Evolutionary conservation across 306 rosid species (phyloP).

Genomic region (Datisca glomerata): DNA sequence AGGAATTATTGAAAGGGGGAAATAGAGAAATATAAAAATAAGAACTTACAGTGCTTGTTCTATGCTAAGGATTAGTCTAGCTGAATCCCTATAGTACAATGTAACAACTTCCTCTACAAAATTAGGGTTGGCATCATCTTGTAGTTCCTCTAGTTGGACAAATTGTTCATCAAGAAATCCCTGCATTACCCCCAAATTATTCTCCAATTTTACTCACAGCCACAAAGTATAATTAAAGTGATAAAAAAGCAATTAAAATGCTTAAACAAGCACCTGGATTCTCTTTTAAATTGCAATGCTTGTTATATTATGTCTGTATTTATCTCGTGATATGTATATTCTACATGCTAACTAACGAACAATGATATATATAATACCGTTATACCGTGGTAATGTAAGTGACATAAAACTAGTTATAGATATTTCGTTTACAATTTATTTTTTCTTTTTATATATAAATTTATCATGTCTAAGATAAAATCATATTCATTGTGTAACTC

Average conservation of each 20-base stretch:
- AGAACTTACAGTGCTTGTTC: constrained; percentile 56
- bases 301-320: background rate
- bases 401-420: too few relatives aligned
- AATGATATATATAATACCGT: too few relatives aligned
- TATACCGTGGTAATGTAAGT: too few relatives aligned
- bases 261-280: too few relatives aligned
- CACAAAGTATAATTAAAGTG: too few relatives aligned
- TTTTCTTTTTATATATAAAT: too few relatives aligned
- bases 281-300: background rate
- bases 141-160: constrained; percentile 73
- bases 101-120: constrained; percentile 87
- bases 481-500: too few relatives aligned
- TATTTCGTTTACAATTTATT: too few relatives aligned
- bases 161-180: constrained; percentile 82
- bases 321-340: too few relatives aligned
- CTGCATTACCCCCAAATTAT: constrained; percentile 17
- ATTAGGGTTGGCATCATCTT: constrained; percentile 79
- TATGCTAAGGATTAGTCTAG: constrained; percentile 49
- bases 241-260: too few relatives aligned
- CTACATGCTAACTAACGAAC: too few relatives aligned
- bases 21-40: background rate
- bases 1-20: background rate
- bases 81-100: constrained; percentile 63
- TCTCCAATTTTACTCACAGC: background rate
- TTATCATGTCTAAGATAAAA: too few relatives aligned